Base-by-base conservation (phyloP, 352 stramenopile species). In the Saprolegnia parasitica region DNA sequence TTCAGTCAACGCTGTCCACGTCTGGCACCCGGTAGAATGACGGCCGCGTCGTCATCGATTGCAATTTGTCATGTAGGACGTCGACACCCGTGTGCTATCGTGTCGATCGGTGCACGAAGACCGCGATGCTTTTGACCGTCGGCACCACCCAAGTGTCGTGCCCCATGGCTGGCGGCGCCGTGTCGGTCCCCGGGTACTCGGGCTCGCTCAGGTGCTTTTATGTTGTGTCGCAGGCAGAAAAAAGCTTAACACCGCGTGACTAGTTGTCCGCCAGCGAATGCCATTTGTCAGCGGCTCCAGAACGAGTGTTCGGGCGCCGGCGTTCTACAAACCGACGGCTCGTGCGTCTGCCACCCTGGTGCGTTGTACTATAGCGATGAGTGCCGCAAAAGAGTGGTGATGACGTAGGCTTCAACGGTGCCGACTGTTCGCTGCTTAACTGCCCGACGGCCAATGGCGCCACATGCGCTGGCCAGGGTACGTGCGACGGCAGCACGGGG, bases 281-380 rank as follows among this genome's bases (percentile, higher is more conserved):
- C 76, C 8, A 70, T 91, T 15, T 93, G 84, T 39, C 81, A 88
- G 55, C 73, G 89, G 32, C 60, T 93, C 18, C 76, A 90, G 18
- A 79, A 87, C 63, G 83, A 86, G 56, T 93, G 84, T 66, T 91
- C 81, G 0, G 78, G 83, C 11, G 74, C 79, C 20, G 84, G 84
- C 4, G 77, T 91, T 4, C 73, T 89, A 1, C 71, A 85, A 3
- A 56, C 77, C 0, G 83, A 72, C 57, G 83, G 84, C 11, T 49
- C 50, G 2, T 93, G 83, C 56, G 67, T 86, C 21, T 91, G 84
- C 55, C 81, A 84, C 49, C 73, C 80, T 21, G 81, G 42, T 49
- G 13, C 42, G 42, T n/a, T 49, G 42, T 15, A 16, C 39, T 46
- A 8, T 46, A 4, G 42, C 18, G 13, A n/a, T 49, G 13, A 1